Conservation (phyloP, 31 red algal species). For the Odonthalia washingtoniensis region DNA sequence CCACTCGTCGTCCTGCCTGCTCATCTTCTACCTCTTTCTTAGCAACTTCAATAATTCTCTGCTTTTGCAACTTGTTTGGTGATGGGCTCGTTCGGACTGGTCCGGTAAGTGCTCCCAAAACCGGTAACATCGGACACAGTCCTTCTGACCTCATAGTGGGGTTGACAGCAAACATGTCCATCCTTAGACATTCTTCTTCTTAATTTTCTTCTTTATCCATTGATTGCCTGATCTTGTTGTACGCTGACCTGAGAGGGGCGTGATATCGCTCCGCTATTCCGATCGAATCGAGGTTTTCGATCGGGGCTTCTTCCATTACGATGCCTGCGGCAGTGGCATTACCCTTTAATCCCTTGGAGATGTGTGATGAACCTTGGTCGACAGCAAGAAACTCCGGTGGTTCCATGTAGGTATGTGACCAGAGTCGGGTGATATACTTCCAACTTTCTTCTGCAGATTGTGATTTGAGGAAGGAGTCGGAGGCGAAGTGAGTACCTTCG, state of each 20-base stretch:
- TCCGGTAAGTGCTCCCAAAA: conserved; percentile 41
- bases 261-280: conserved; percentile 43
- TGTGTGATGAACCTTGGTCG: too few species aligned
- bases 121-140: conserved; percentile 30
- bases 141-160: conserved; percentile 41
- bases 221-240: conserved; percentile 8
- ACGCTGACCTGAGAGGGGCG: conserved; percentile 14
- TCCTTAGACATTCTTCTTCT: conserved; percentile 23
- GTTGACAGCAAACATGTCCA: conserved; percentile 24
- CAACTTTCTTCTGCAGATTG: too few species aligned
- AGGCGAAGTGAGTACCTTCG: too few species aligned
- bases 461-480: too few species aligned
- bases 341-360: too few species aligned
- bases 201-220: conserved; percentile 1
- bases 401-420: too few species aligned
- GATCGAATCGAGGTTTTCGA: conserved; percentile 34
- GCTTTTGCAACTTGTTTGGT: conserved; percentile 20
- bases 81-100: neutral
- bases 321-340: conserved; percentile 35
- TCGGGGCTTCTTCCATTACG: conserved; percentile 27
- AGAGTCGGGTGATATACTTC: too few species aligned
- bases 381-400: too few species aligned
- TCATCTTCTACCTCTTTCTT: conserved; percentile 45
- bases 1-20: conserved; percentile 6
- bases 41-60: conserved; percentile 5